A percentile compares a stretch with the other conserved stretches of the same genome.
These are phyloP conservation scores for Phenoliferia sp. DNA, from an alignment of 1,284 basidiomycete genomes.

Conservation along the genomic window DNA sequence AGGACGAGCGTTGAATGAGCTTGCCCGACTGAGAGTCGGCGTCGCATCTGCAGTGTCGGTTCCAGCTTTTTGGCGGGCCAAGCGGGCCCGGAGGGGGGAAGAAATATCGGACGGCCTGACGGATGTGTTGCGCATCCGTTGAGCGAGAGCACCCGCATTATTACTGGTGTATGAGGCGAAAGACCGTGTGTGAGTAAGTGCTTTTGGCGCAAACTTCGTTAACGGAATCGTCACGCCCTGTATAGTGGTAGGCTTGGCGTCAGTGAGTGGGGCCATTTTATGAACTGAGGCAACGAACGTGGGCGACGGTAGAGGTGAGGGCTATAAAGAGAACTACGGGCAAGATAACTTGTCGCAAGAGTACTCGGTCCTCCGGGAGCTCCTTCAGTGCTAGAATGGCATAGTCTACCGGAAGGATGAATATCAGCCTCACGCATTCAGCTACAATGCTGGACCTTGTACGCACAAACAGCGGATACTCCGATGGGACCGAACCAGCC, in stretches of 20 bases:
- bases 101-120: not conserved
- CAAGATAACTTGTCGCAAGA: constrained; percentile 44
- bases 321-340: constrained; percentile 53
- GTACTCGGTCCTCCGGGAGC: constrained; percentile 46
- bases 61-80: not conserved
- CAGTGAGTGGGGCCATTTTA: not conserved
- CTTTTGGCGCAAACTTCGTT: constrained; percentile 19
- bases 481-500: constrained; percentile 47
- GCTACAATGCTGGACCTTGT: not conserved
- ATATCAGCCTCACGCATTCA: not conserved
- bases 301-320: constrained; percentile 49
- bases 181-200: constrained; percentile 14
- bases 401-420: constrained; percentile 41
- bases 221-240: constrained; percentile 34
- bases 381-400: constrained; percentile 48
- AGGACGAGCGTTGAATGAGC: not conserved
- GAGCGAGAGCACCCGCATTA: not conserved
- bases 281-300: constrained; percentile 38
- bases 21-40: not conserved
- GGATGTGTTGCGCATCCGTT: not conserved
- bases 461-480: constrained; percentile 37
- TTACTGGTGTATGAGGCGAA: constrained; percentile 3
- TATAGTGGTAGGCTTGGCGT: not conserved
- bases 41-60: not conserved
- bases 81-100: not conserved